phyloP scores from a whole-genome alignment of 192 early-diverging fungal genomes.

The Gigaspora rosea region DNA sequence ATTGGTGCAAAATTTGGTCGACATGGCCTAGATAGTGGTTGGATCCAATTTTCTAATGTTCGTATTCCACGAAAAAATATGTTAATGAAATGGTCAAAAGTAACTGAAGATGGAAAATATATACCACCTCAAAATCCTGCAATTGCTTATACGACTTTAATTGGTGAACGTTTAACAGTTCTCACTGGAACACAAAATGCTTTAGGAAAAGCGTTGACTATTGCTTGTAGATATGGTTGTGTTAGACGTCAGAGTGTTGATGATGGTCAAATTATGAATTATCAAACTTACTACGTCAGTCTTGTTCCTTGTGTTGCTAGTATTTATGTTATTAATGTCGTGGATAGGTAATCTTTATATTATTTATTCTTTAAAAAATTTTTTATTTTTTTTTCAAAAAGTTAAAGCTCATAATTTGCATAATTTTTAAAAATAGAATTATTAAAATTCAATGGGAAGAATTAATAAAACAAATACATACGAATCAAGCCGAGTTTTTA shows the following conservation, averaged over 20 bases:
- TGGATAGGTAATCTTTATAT: conserved; percentile 35
- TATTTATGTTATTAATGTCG: conserved; percentile 50
- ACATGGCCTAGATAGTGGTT: conserved; percentile 65
- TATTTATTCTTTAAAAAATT: not conserved
- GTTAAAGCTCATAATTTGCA: not conserved
- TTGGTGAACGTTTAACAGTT: conserved; percentile 63
- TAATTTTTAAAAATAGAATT: conserved; percentile 19
- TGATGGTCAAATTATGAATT: conserved; percentile 68
- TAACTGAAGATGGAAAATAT: conserved; percentile 57
- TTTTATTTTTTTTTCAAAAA: not conserved
- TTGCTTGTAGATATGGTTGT: conserved; percentile 62
- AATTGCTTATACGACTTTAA: conserved; percentile 61
- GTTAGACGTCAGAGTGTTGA: conserved; percentile 62
- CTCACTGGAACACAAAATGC: conserved; percentile 43
- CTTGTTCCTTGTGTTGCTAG: conserved; percentile 58
- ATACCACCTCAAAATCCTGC: conserved; percentile 55
- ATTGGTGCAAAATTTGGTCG: conserved; percentile 64
- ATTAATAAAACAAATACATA: conserved; percentile 48
- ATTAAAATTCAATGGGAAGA: conserved; percentile 38
- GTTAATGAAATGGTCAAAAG: conserved; percentile 58
- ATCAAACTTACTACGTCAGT: conserved; percentile 62
- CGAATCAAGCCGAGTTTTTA: conserved; percentile 48
- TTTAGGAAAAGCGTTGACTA: conserved; percentile 54
- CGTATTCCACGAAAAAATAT: conserved; percentile 61
- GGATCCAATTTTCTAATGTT: conserved; percentile 61